Evolutionary conservation across 257 asterid genomes (phyloP), one percentile per base, ranked within the genome.

Genomic region (Nicotiana paniculata): DNA sequence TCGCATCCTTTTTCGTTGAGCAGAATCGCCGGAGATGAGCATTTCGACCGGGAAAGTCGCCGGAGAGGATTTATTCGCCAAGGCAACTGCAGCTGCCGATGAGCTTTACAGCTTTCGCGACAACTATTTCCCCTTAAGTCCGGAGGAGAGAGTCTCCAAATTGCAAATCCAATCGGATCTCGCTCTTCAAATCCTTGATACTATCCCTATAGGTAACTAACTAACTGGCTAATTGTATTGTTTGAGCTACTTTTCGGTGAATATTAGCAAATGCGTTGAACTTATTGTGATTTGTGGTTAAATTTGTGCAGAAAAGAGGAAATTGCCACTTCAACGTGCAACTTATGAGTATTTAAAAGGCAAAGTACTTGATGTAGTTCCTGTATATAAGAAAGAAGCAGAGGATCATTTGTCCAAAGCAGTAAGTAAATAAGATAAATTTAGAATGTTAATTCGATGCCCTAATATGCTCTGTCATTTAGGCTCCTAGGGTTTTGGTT

Each of bases 401-500:
- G 99, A 93, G 88, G 97, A 93, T 85, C 99, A 92, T 92, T 93
- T 95, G 63, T 92, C 98, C 67, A 95, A 95, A 90, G 93, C 99
- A 82, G 99, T 92, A 80, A 90, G 97, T 89, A 35, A 21, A 8
- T 43, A 11, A 57, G 28, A 68, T 57, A 67, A 6, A 54, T 77
- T 18, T 59, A 15, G 59, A 51, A 54, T 53, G 17, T 11, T 77
- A 5, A 1, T 53, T 24, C 16, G 21, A 46, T 72, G 39, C 18
- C 8, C 21, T 24, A 13, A 72, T 72, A 72, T 72, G 39, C 26
- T 74, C 53, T 51, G 79, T 18, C 33, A 75, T 48, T 26, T 17
- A 75, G 61, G 11, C 48, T 43, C 48, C 48, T 43, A 43, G 48
- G 48, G 3, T 43, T 43, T 8, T 43, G 48, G 48, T 43, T 43